phyloP scores from a whole-genome alignment of 225 moss, liverwort and hornwort genomes.

The Physcomitrellopsis africana region DNA sequence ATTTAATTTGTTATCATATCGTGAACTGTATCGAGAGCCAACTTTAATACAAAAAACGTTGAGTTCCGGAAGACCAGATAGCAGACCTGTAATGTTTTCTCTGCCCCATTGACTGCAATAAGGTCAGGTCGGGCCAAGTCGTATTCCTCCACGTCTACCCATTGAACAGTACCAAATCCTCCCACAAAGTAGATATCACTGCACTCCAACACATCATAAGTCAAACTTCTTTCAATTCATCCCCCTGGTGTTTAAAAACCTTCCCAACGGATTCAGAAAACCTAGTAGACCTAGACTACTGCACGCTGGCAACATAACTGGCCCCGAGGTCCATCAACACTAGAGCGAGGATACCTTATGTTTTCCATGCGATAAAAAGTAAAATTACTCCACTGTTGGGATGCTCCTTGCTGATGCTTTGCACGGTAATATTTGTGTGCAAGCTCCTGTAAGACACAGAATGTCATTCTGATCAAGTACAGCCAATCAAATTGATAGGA shows the following conservation, averaged over 20 bases:
- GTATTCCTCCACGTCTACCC: slow-evolving; percentile 97
- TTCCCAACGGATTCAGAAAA: slow-evolving; percentile 3
- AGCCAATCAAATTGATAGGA: neutral
- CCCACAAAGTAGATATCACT: slow-evolving; percentile 99
- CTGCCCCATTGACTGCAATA: slow-evolving; percentile 87
- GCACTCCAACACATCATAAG: slow-evolving; percentile 33
- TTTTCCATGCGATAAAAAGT: slow-evolving; percentile 71
- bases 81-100: slow-evolving; percentile 82
- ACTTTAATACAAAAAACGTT: slow-evolving; percentile 4
- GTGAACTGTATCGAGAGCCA: neutral
- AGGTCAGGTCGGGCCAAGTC: slow-evolving; percentile 83
- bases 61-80: slow-evolving; percentile 8
- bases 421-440: slow-evolving; percentile 67
- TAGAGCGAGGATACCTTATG: slow-evolving; percentile 44
- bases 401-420: slow-evolving; percentile 68
- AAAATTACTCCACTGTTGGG: slow-evolving; percentile 68
- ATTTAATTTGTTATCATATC: neutral
- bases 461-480: slow-evolving; percentile 20
- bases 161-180: slow-evolving; percentile 97
- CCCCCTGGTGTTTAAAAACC: neutral
- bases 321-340: slow-evolving; percentile 21
- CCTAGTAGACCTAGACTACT: slow-evolving; percentile 4
- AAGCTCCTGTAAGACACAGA: slow-evolving; percentile 42
- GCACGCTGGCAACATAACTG: slow-evolving; percentile 10
- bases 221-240: slow-evolving; percentile 8